phyloP scores from a whole-genome alignment of 345 rosid species.

The Heritiera littoralis region DNA sequence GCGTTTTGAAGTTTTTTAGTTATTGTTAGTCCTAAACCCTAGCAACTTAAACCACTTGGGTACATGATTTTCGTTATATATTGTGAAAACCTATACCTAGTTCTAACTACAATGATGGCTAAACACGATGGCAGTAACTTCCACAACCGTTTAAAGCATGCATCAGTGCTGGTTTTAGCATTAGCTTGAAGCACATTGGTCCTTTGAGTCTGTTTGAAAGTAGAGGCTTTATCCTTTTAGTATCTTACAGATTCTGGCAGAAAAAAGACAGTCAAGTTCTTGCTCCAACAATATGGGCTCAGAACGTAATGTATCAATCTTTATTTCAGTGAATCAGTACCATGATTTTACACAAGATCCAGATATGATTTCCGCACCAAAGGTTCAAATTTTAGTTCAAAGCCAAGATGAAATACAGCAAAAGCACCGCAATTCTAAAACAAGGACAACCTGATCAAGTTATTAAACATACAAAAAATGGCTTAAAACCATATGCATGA shows the following conservation, averaged over 20 bases:
- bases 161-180: background rate
- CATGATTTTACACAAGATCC: background rate
- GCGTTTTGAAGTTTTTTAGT: background rate
- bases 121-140: background rate
- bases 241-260: background rate
- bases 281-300: background rate
- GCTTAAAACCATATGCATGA: background rate
- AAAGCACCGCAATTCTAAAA: background rate
- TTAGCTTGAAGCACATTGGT: background rate
- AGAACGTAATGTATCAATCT: background rate
- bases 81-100: background rate
- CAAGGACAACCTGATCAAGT: background rate
- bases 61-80: background rate
- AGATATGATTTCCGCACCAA: background rate
- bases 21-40: background rate
- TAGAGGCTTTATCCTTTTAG: background rate
- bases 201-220: background rate
- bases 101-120: background rate
- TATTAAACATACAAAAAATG: background rate
- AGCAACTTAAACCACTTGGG: background rate
- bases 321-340: background rate
- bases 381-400: background rate
- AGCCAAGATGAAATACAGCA: background rate
- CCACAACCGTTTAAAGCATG: background rate
- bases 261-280: background rate